A percentile compares a stretch with the other conserved stretches of the same genome.
Conservation (phyloP, 768 basidiomycete species). For the Xerocomellus chrysenteron region DNA sequence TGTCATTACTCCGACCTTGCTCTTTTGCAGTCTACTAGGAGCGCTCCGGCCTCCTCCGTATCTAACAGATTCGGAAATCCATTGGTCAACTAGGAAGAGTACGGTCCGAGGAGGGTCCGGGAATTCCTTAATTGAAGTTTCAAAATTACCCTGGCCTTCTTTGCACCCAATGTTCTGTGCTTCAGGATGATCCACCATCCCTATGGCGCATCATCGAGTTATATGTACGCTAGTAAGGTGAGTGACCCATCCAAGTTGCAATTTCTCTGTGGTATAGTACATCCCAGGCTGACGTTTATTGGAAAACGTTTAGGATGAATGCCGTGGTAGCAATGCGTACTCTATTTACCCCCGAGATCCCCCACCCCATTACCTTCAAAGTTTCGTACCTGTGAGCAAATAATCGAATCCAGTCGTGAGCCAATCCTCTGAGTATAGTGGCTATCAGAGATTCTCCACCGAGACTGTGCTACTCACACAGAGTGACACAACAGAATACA, state of each 20-base stretch:
- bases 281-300: background rate
- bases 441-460: constrained; percentile 26
- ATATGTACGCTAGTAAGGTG: constrained; percentile 25
- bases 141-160: constrained; percentile 1
- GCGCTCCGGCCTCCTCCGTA: background rate
- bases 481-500: constrained; percentile 4
- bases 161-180: constrained; percentile 18
- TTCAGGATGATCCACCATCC: constrained; percentile 32
- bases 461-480: constrained; percentile 20
- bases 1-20: background rate
- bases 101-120: background rate
- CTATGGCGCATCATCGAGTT: constrained; percentile 29
- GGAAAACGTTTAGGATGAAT: constrained; percentile 11
- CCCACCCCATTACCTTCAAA: constrained; percentile 22
- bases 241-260: background rate
- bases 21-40: background rate
- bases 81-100: background rate
- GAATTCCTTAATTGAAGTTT: background rate
- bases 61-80: constrained; percentile 3
- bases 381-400: constrained; percentile 28
- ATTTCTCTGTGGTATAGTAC: background rate
- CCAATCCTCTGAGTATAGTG: background rate
- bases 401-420: background rate
- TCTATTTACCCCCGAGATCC: background rate
- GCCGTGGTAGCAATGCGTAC: background rate